A percentile compares a stretch with the other conserved stretches of the same genome.
Conservation (phyloP, 768 basidiomycete species). For the Infundibulicybe gibba region DNA sequence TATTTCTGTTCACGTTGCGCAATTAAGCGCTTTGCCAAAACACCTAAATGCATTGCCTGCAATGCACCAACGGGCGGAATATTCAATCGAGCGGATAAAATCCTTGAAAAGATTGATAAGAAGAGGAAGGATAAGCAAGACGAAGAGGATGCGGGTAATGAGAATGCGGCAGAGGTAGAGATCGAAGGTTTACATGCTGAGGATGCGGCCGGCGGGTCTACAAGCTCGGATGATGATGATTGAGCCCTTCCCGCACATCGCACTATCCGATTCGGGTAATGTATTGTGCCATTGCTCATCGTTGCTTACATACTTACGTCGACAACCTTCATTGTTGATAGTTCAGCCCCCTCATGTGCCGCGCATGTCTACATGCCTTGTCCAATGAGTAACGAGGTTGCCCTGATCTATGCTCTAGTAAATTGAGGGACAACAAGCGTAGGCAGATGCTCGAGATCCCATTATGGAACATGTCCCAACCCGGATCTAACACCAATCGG, state of each 20-base stretch:
- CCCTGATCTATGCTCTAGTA: no score
- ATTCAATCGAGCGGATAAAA: conserved; percentile 93
- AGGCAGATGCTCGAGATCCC: no score
- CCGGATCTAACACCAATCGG: no score
- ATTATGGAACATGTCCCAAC: no score
- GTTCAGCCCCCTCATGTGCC: no score
- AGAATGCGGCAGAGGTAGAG: conserved; percentile 38
- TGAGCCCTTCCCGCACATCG: not conserved
- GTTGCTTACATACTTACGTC: no score
- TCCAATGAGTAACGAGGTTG: no score
- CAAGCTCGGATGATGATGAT: conserved; percentile 23
- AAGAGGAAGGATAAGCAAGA: conserved; percentile 57
- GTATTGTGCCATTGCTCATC: no score
- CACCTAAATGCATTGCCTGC: conserved; percentile 94
- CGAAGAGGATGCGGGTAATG: conserved; percentile 42
- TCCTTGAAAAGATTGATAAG: conserved; percentile 83
- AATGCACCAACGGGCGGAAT: conserved; percentile 92
- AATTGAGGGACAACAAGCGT: no score
- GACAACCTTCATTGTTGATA: no score
- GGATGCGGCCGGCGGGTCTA: conserved; percentile 10
- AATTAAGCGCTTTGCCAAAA: conserved; percentile 91
- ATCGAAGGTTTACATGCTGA: conserved; percentile 54
- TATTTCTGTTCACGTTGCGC: conserved; percentile 96
- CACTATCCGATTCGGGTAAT: no score
- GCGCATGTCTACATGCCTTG: no score